phyloP scores from a whole-genome alignment of 129 eudicot species.

The Tagetes patula region DNA sequence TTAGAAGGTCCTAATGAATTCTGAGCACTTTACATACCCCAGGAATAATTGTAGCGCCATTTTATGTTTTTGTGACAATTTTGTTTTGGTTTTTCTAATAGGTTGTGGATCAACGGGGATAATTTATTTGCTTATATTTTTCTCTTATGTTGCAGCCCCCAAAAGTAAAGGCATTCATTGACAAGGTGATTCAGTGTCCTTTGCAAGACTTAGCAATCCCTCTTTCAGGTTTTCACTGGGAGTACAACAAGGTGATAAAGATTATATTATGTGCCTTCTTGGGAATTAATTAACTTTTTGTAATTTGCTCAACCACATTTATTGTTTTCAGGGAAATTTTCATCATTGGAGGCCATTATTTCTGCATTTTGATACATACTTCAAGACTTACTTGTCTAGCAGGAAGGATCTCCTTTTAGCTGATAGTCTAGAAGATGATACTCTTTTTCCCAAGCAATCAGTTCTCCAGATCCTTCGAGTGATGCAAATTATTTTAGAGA shows the following conservation, averaged over 20 bases:
- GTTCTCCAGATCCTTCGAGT: conserved; percentile 86
- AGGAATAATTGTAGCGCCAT: not conserved
- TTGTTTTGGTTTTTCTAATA: not conserved
- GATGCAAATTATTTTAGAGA: conserved; percentile 89
- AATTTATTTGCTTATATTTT: conserved; percentile 7
- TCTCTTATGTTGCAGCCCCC: conserved; percentile 64
- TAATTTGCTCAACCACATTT: conserved; percentile 13
- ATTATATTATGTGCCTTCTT: conserved; percentile 1
- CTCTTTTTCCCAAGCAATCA: conserved; percentile 74
- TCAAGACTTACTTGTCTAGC: conserved; percentile 71
- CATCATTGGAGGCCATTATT: conserved; percentile 98
- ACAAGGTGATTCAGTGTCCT: conserved; percentile 91
- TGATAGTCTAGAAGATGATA: conserved; percentile 58
- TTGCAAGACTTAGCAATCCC: conserved; percentile 93
- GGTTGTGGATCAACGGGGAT: conserved; percentile 1
- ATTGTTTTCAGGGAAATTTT: conserved; percentile 82
- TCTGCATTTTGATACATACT: conserved; percentile 88
- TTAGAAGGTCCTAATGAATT: not conserved
- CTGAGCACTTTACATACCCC: not conserved
- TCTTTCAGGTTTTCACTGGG: conserved; percentile 94
- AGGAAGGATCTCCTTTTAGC: conserved; percentile 82
- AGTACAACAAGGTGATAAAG: conserved; percentile 73
- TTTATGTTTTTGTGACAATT: conserved; percentile 14
- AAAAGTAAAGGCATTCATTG: conserved; percentile 73
- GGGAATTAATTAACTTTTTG: conserved; percentile 1